A percentile compares a stretch with the other conserved stretches of the same genome.
phyloP scores from a whole-genome alignment of 2,329 filamentous ascomycete genomes.

The Pseudogymnoascus sp. region DNA sequence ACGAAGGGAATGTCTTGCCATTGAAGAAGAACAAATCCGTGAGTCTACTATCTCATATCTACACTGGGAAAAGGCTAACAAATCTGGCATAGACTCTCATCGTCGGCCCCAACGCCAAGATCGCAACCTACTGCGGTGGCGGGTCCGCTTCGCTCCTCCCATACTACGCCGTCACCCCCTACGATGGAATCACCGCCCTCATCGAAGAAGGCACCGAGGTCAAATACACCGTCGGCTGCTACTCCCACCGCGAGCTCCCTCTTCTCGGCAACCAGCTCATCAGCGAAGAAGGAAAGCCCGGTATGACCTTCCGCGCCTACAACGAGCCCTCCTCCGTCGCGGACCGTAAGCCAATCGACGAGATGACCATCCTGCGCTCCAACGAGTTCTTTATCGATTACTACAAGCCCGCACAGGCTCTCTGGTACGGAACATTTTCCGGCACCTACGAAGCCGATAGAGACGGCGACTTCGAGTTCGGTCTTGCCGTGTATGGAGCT shows the following conservation, averaged over 20 bases:
- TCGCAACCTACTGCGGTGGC: constrained; percentile 54
- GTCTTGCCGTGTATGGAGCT: constrained; percentile 28
- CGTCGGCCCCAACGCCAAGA: constrained; percentile 51
- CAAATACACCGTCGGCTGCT: constrained; percentile 52
- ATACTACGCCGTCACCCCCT: constrained; percentile 65
- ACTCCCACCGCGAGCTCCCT: constrained; percentile 58
- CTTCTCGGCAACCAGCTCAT: constrained; percentile 47
- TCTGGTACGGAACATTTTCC: constrained; percentile 36
- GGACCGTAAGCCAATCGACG: constrained; percentile 44
- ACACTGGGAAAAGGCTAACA: neutral
- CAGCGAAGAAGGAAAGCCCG: constrained; percentile 45
- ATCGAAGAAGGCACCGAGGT: constrained; percentile 31
- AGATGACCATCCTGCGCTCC: constrained; percentile 36
- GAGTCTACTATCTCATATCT: neutral
- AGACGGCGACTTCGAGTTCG: constrained; percentile 28
- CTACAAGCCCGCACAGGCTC: constrained; percentile 26
- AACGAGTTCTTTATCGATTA: constrained; percentile 42
- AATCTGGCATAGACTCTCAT: constrained; percentile 38
- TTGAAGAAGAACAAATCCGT: constrained; percentile 25
- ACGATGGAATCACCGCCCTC: constrained; percentile 53
- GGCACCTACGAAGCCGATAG: constrained; percentile 26
- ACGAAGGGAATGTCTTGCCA: constrained; percentile 47
- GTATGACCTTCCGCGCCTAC: constrained; percentile 57
- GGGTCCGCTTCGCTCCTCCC: constrained; percentile 54
- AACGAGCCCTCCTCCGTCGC: constrained; percentile 45